Evolutionary conservation across 2,329 filamentous ascomycete species (phyloP).

Genomic region (Geoglossum cookeanum): DNA sequence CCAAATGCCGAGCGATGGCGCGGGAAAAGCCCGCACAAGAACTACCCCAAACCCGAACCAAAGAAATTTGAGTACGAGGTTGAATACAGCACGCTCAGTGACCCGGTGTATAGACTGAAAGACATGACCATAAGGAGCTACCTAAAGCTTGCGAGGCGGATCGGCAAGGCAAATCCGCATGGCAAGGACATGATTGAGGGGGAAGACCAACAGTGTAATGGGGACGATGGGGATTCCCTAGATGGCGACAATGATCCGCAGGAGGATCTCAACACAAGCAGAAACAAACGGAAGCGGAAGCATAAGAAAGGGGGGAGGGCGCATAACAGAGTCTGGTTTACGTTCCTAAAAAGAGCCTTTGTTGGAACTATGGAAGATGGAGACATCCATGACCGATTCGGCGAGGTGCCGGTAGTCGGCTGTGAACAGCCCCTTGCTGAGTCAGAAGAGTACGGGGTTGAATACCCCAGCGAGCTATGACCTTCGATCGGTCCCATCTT

Average conservation of each 20-base stretch:
- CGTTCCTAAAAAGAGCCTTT: slow-evolving; percentile 63
- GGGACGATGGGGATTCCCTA: slow-evolving; percentile 11
- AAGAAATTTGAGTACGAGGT: slow-evolving; percentile 54
- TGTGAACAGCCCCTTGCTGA: too few relatives aligned
- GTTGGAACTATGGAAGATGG: slow-evolving; percentile 50
- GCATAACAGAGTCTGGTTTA: slow-evolving; percentile 51
- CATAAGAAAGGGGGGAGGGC: slow-evolving; percentile 25
- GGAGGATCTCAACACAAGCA: slow-evolving; percentile 16
- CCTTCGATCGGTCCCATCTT: too few relatives aligned
- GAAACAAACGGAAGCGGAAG: slow-evolving; percentile 27
- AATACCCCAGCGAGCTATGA: background rate
- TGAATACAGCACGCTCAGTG: slow-evolving; percentile 70
- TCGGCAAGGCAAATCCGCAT: slow-evolving; percentile 35
- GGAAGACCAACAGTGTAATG: slow-evolving; percentile 12
- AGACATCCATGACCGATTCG: slow-evolving; percentile 33
- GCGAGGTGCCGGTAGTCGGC: background rate
- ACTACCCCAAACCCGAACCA: slow-evolving; percentile 34
- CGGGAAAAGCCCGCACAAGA: slow-evolving; percentile 33
- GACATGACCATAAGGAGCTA: slow-evolving; percentile 76
- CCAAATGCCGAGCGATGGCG: slow-evolving; percentile 35
- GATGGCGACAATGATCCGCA: slow-evolving; percentile 12
- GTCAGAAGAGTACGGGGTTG: background rate
- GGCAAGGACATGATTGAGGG: slow-evolving; percentile 15
- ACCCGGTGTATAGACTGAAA: slow-evolving; percentile 52
- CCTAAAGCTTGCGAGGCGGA: slow-evolving; percentile 59